These are phyloP conservation scores for Aureobasidium sp. DNA, from an alignment of 2,329 filamentous ascomycete species.

Conservation along the genomic window DNA sequence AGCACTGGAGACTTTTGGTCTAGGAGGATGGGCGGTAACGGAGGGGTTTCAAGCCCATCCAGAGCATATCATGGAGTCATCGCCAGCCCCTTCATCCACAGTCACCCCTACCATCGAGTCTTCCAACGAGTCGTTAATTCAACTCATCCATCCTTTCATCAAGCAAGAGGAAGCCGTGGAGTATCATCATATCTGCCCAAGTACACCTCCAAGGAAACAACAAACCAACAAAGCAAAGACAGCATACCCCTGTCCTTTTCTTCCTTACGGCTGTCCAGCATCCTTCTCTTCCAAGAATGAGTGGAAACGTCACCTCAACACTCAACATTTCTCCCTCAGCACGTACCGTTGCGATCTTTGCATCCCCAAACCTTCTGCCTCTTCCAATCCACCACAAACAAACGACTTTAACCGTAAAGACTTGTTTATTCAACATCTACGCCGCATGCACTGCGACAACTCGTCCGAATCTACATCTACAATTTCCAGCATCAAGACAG, in stretches of 20 bases:
- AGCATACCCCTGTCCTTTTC: constrained; percentile 68
- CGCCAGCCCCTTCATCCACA: not conserved
- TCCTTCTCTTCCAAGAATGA: constrained; percentile 81
- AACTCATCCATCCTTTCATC: not conserved
- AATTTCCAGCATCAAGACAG: constrained; percentile 21
- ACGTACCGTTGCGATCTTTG: constrained; percentile 46
- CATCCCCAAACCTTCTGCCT: constrained; percentile 37
- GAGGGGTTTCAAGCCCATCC: not conserved
- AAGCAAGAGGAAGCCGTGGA: not conserved
- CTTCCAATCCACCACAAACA: constrained; percentile 12
- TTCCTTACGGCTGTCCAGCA: constrained; percentile 63
- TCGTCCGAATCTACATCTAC: constrained; percentile 26
- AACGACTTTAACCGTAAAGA: constrained; percentile 87
- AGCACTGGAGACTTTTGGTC: not conserved
- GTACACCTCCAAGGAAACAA: not conserved
- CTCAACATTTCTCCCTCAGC: constrained; percentile 66
- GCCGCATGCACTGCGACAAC: constrained; percentile 64
- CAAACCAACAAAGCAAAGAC: not conserved
- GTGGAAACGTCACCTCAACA: constrained; percentile 83
- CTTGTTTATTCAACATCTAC: constrained; percentile 78
- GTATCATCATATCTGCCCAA: not conserved
- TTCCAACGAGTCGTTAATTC: not conserved
- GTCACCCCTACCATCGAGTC: not conserved
- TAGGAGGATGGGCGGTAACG: not conserved
- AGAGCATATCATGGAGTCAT: not conserved